Base-by-base conservation (phyloP, 805 yeast species). In the Candida hungchunana region DNA sequence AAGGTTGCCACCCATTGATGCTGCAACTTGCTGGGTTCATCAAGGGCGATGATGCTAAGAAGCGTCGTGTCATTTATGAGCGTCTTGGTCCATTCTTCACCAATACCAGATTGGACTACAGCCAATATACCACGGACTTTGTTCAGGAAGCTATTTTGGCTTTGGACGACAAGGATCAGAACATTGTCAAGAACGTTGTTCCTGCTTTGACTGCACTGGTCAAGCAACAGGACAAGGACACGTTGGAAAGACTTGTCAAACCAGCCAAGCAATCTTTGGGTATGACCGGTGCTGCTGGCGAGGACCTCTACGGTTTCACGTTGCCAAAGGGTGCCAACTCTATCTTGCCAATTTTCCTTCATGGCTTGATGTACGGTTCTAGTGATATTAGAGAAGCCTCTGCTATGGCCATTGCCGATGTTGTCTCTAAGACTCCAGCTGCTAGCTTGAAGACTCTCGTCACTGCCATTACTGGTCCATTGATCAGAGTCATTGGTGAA, bases 401-500 rank as follows among this genome's bases (percentile, higher is more conserved):
- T 20, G 97, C 98, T 0, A 64, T 81, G 53, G 96, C 87, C 39
- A 86, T 93, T 52, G 93, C 95, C 5, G 89, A 81, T 53, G 65
- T 93, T 40, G 83, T 89, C 30, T 82, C 80, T 31, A 79, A 87
- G 51, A 85, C 97, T 0, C 93, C 93, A 15, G 79, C 93, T n/a
- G 69, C 75, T 9, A 77, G 73, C 40, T 74, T 93, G 61, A 84
- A 79, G 59, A 85, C 96, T 22, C 85, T 80, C 62, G 96, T 94
- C 16, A 90, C 97, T 7, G 78, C 79, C 18, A 86, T 94, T 45
- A 89, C 96, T 18, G 99, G 99, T 64, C 98, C 98, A 26, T 72
- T 93, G 55, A 93, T 93, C 63, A 87, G 99, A 71, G 95, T 90
- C 38, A 85, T 90, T 55, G 98, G 99, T 55, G 99, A 93, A 62